These are phyloP conservation scores for Zymoseptoria brevis DNA, from an alignment of 2,329 filamentous ascomycete species.

Conservation along the genomic window DNA sequence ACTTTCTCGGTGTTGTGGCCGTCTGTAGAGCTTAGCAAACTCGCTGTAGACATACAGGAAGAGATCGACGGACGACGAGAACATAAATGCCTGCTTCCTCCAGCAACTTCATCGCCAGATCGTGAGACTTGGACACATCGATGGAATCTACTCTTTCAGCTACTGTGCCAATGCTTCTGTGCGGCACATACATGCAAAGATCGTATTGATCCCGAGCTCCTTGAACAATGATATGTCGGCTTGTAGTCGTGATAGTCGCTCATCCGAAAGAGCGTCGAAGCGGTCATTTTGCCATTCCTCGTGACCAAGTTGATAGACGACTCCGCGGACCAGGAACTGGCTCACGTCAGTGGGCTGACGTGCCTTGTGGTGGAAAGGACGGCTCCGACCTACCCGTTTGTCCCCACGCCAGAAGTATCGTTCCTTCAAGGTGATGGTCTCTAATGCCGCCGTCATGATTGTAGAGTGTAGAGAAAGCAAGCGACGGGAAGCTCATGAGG, in stretches of 20 bases:
- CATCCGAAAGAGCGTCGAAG: conserved; percentile 7
- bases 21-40: background rate
- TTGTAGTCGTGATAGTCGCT: conserved; percentile 1
- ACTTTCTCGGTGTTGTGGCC: conserved; percentile 1
- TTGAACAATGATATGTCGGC: conserved; percentile 4
- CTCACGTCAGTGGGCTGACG: background rate
- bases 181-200: conserved; percentile 6
- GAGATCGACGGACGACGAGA: conserved; percentile 4
- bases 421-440: background rate
- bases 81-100: conserved; percentile 13
- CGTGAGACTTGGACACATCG: conserved; percentile 8
- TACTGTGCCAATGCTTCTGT: background rate
- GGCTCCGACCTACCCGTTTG: background rate
- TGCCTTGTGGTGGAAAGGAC: background rate
- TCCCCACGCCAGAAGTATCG: background rate
- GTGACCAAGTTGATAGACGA: conserved; percentile 4
- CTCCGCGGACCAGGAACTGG: conserved; percentile 10
- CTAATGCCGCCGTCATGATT: background rate
- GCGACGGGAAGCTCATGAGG: background rate
- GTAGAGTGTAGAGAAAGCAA: background rate
- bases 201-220: conserved; percentile 10
- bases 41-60: background rate
- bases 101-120: conserved; percentile 13
- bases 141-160: conserved; percentile 2
- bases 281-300: background rate